Percentiles rank a stretch among this genome's conserved stretches.
These are phyloP conservation scores for Heimioporus punctisporus DNA, from an alignment of 1,284 basidiomycete genomes.

Conservation along the genomic window DNA sequence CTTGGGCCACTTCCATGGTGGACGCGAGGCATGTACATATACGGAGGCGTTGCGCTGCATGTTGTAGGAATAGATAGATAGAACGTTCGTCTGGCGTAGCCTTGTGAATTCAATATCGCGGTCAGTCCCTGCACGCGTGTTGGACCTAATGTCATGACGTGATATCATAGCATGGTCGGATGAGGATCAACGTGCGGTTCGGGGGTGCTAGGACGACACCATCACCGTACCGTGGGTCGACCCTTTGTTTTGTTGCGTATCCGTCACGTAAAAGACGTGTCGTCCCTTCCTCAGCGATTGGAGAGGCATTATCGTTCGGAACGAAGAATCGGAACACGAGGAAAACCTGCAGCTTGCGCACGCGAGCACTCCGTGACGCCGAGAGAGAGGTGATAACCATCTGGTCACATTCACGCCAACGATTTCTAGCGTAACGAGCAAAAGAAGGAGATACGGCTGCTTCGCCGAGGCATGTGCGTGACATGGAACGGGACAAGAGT, in stretches of 20 bases:
- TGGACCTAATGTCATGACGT: constrained; percentile 5
- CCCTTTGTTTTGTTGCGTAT: background rate
- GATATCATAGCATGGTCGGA: constrained; percentile 12
- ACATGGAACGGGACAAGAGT: constrained; percentile 13
- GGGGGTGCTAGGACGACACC: background rate
- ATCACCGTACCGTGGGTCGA: constrained; percentile 1
- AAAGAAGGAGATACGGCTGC: constrained; percentile 2
- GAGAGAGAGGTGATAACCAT: constrained; percentile 14
- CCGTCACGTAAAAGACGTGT: constrained; percentile 20
- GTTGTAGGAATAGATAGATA: constrained; percentile 14
- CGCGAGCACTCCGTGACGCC: constrained; percentile 25
- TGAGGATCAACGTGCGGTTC: background rate
- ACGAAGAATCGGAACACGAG: constrained; percentile 22
- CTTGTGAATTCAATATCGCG: background rate
- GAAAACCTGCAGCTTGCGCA: constrained; percentile 23
- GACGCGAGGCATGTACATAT: background rate
- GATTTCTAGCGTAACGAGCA: constrained; percentile 1
- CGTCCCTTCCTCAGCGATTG: constrained; percentile 8
- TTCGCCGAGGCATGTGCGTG: constrained; percentile 4
- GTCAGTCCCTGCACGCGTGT: constrained; percentile 24
- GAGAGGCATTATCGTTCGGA: constrained; percentile 7
- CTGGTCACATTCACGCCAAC: background rate
- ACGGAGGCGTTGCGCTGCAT: constrained; percentile 4
- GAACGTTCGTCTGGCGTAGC: constrained; percentile 17
- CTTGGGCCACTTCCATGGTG: too few species aligned